These are phyloP conservation scores for Cucurbita argyrosperma DNA, from an alignment of 306 rosid species.

Conservation along the genomic window DNA sequence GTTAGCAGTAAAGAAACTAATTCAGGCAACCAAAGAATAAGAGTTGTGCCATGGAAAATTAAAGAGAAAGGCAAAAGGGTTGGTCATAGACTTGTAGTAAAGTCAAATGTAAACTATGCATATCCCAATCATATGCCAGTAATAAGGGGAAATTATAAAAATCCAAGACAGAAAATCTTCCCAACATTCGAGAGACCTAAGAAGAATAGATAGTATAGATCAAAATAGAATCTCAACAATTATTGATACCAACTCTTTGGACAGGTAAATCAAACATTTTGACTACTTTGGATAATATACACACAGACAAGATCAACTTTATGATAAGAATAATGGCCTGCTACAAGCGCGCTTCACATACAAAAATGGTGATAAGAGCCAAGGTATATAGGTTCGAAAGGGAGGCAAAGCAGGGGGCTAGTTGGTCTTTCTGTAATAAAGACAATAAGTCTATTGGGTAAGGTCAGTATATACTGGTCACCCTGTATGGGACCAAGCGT, in stretches of 20 bases:
- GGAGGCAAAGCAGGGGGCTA: not conserved
- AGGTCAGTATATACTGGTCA: not conserved
- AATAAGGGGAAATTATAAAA: not conserved
- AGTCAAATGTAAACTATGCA: no score
- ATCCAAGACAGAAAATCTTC: not conserved
- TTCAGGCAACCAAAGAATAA: not conserved
- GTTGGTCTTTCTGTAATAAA: not conserved
- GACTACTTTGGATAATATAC: not conserved
- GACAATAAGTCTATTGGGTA: not conserved
- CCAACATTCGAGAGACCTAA: not conserved
- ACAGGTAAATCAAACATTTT: not conserved
- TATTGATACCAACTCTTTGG: not conserved
- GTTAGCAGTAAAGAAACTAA: slow-evolving; percentile 9
- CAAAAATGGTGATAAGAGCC: not conserved
- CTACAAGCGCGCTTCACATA: not conserved
- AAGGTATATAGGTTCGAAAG: not conserved
- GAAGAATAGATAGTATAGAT: not conserved
- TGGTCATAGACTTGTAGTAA: no score
- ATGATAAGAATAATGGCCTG: not conserved
- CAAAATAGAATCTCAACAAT: not conserved
- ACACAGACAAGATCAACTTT: not conserved
- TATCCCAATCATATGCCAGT: not conserved
- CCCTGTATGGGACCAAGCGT: not conserved
- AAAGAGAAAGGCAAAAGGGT: not conserved
- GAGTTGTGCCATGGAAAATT: not conserved